These are phyloP conservation scores for Penicillium griseofulvum DNA, from an alignment of 2,329 filamentous ascomycete species.

Conservation along the genomic window DNA sequence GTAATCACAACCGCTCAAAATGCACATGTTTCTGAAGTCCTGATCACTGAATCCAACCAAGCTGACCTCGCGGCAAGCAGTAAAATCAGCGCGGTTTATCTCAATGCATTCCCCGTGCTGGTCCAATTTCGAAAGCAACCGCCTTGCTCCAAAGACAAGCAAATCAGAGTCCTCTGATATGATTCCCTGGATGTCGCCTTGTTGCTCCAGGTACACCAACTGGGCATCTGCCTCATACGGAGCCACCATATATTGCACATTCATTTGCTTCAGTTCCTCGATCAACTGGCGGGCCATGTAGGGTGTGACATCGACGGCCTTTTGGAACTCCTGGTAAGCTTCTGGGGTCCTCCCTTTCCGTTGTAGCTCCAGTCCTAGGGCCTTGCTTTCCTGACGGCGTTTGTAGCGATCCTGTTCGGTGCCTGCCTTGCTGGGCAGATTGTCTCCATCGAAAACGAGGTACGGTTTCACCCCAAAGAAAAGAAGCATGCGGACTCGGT, in stretches of 20 bases:
- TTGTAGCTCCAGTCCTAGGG: slow-evolving; percentile 72
- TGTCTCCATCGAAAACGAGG: slow-evolving; percentile 93
- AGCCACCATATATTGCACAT: slow-evolving; percentile 84
- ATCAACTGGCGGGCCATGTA: slow-evolving; percentile 92
- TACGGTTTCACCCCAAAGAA: slow-evolving; percentile 95
- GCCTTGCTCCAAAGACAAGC: slow-evolving; percentile 88
- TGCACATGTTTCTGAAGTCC: slow-evolving; percentile 93
- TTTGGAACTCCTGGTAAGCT: slow-evolving; percentile 84
- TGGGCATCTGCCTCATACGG: slow-evolving; percentile 98
- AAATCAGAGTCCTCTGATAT: slow-evolving; percentile 96
- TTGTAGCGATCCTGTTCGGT: slow-evolving; percentile 78
- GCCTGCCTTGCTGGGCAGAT: slow-evolving; percentile 84
- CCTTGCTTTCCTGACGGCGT: slow-evolving; percentile 72
- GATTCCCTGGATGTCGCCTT: slow-evolving; percentile 81
- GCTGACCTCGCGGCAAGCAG: slow-evolving; percentile 81
- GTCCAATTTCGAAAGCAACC: slow-evolving; percentile 88
- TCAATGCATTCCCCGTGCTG: slow-evolving; percentile 91
- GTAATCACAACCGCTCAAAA: slow-evolving; percentile 95
- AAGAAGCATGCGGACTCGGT: slow-evolving; percentile 87
- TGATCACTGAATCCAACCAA: slow-evolving; percentile 87
- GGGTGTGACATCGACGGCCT: slow-evolving; percentile 91
- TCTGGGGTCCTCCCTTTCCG: slow-evolving; percentile 76
- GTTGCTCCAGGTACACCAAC: slow-evolving; percentile 85
- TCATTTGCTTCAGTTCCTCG: slow-evolving; percentile 78
- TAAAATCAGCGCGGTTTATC: slow-evolving; percentile 85